Percentiles rank a stretch among this genome's conserved stretches.
Evolutionary conservation across 2,329 filamentous ascomycete species (phyloP).

Genomic region (Scedosporium apiospermum): DNA sequence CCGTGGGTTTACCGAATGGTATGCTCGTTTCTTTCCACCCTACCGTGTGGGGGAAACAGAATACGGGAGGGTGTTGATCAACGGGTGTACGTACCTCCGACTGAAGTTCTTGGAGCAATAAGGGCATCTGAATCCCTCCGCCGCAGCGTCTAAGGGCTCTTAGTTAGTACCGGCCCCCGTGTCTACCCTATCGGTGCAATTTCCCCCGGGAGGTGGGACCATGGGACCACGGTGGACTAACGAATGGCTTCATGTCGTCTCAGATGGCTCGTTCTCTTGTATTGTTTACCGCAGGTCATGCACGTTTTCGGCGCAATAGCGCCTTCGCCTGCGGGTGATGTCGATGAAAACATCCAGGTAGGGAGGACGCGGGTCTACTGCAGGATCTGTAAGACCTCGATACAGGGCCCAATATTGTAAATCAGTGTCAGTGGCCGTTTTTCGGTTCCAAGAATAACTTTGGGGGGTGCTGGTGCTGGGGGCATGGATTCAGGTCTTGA

Average conservation of each 20-base stretch:
- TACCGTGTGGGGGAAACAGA: neutral
- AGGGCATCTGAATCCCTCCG: neutral
- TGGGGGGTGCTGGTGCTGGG: neutral
- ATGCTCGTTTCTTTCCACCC: neutral
- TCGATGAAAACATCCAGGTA: neutral
- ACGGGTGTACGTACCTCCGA: slow-evolving; percentile 1
- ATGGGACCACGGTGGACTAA: slow-evolving; percentile 1
- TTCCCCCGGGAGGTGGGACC: neutral
- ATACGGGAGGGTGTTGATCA: neutral
- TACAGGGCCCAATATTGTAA: neutral
- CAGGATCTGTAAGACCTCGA: neutral
- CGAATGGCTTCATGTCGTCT: slow-evolving; percentile 4
- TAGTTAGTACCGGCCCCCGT: neutral
- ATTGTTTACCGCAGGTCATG: slow-evolving; percentile 2
- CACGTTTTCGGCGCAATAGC: neutral
- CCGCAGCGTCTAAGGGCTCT: neutral
- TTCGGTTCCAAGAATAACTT: too few relatives aligned
- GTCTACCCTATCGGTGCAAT: neutral
- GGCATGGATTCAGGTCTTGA: neutral
- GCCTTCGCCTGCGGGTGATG: neutral
- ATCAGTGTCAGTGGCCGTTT: too few relatives aligned
- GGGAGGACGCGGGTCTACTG: too few relatives aligned
- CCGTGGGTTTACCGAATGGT: neutral
- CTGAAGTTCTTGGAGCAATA: slow-evolving; percentile 3
- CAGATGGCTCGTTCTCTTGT: slow-evolving; percentile 5